phyloP scores from a whole-genome alignment of 306 rosid species.

The Prunus salicina region DNA sequence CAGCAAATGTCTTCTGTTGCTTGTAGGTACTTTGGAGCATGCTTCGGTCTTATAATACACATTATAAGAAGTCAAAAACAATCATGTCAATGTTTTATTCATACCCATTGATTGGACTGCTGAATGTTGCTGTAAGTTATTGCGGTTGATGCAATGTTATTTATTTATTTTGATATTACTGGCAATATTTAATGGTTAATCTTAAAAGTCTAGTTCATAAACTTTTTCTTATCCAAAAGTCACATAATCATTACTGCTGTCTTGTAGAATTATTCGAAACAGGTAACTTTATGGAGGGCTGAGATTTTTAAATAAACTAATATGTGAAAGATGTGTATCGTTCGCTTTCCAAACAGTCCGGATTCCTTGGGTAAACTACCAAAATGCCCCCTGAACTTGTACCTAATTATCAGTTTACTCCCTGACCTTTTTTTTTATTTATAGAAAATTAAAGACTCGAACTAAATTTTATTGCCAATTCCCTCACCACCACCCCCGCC shows the following conservation, averaged over 20 bases:
- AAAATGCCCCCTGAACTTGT: no score
- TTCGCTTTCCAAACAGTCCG: no score
- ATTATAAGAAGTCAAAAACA: conserved; percentile 17
- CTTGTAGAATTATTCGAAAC: neutral
- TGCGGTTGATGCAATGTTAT: neutral
- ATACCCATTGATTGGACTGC: conserved; percentile 69
- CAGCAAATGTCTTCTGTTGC: conserved; percentile 17
- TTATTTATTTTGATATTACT: neutral
- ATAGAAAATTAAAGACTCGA: no score
- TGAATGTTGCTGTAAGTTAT: conserved; percentile 81
- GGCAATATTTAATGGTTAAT: neutral
- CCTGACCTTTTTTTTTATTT: no score
- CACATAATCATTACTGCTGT: neutral
- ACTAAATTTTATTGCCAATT: no score
- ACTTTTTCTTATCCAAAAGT: neutral
- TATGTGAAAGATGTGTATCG: no score
- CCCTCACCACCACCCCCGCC: no score
- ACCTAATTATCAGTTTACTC: no score
- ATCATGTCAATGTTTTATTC: conserved; percentile 29
- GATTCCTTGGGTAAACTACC: no score
- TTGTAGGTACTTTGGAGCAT: conserved; percentile 72
- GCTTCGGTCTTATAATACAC: conserved; percentile 45
- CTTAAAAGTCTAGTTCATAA: neutral
- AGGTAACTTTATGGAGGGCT: neutral
- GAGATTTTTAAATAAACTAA: neutral